Conservation (phyloP, 2,329 filamentous ascomycete species). For the Pseudocercospora musae region DNA sequence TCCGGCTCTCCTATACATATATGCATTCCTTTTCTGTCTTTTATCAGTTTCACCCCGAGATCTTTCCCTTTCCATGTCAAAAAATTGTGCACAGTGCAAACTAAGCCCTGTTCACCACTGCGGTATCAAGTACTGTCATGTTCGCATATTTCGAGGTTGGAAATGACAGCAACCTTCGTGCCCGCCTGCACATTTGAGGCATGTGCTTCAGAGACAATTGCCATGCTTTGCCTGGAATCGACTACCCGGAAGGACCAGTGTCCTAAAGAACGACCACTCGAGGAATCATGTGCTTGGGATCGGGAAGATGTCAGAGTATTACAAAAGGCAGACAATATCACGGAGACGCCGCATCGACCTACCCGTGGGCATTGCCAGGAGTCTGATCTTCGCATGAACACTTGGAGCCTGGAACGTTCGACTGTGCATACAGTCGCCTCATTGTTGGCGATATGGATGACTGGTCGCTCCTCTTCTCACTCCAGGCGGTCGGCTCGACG, state of each 20-base stretch:
- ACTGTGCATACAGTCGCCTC: conserved; percentile 14
- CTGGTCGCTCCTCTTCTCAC: conserved; percentile 7
- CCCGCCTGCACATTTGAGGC: background rate
- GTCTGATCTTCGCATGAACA: conserved; percentile 7
- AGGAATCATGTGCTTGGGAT: background rate
- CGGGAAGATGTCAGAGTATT: no score
- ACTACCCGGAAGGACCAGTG: no score
- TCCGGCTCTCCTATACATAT: no score
- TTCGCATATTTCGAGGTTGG: background rate
- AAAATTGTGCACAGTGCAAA: background rate
- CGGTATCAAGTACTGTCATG: background rate
- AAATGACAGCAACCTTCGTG: background rate
- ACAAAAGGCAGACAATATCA: conserved; percentile 41
- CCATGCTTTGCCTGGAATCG: no score
- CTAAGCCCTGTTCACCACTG: background rate
- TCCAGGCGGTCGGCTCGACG: conserved; percentile 10
- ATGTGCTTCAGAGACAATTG: no score
- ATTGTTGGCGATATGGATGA: conserved; percentile 8
- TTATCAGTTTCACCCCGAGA: background rate
- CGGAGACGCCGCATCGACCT: background rate
- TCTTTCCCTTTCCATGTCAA: background rate
- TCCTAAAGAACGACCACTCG: no score
- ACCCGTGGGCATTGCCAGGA: conserved; percentile 5
- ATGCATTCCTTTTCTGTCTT: background rate
- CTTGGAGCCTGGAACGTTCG: conserved; percentile 2